These are phyloP conservation scores for Verbena officinalis DNA, from an alignment of 257 asterid genomes.

Conservation along the genomic window DNA sequence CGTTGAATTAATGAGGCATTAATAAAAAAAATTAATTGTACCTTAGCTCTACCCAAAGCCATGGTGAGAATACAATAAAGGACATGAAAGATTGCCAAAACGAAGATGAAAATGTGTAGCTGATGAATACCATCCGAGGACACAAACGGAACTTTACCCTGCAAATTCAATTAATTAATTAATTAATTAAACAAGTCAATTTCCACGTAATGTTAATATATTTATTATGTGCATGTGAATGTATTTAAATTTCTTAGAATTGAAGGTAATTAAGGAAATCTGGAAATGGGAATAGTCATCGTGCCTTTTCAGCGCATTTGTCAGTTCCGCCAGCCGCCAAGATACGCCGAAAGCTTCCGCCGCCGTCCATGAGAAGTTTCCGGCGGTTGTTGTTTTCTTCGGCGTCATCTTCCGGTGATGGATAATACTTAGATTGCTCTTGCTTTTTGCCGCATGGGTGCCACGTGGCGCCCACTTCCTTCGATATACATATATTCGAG, in stretches of 20 bases:
- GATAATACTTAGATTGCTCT: slow-evolving; percentile 30
- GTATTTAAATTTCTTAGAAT: too few relatives aligned
- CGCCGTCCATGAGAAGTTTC: slow-evolving; percentile 45
- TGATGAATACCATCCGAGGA: slow-evolving; percentile 80
- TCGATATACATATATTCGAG: slow-evolving; percentile 66
- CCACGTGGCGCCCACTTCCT: slow-evolving; percentile 60
- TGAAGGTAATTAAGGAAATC: too few relatives aligned
- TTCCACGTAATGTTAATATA: background rate
- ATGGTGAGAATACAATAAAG: slow-evolving; percentile 69
- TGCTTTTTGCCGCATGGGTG: slow-evolving; percentile 72
- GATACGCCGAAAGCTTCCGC: slow-evolving; percentile 46
- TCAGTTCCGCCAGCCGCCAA: slow-evolving; percentile 57
- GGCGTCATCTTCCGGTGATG: background rate
- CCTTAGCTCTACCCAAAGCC: slow-evolving; percentile 82
- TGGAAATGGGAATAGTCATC: background rate
- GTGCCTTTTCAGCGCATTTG: slow-evolving; percentile 70
- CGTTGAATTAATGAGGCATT: background rate
- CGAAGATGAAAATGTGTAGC: slow-evolving; percentile 81
- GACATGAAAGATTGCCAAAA: slow-evolving; percentile 76
- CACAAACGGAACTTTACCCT: slow-evolving; percentile 75
- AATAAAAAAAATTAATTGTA: slow-evolving; percentile 12
- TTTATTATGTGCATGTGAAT: too few relatives aligned
- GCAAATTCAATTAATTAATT: too few relatives aligned
- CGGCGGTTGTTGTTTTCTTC: slow-evolving; percentile 47
- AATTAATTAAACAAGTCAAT: background rate